Evolutionary conservation across 148 eudicot genomes (phyloP).

Genomic region (Heliamphora exappendiculata): DNA sequence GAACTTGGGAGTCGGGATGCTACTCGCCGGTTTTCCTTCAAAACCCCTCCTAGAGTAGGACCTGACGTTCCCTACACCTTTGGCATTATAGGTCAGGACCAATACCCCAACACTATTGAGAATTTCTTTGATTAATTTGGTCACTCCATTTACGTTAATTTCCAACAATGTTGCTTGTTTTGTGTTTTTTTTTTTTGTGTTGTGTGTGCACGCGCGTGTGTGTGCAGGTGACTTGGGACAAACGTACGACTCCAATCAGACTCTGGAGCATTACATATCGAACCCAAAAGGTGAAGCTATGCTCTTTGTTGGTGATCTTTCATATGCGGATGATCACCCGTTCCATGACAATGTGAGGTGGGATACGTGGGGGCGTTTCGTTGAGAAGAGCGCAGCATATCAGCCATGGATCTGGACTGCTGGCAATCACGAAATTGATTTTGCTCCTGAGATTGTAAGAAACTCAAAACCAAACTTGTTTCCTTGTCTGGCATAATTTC

Average conservation of each 20-base stretch:
- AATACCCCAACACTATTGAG: too few relatives aligned
- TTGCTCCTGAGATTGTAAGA: constrained; percentile 51
- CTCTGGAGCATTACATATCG: constrained; percentile 32
- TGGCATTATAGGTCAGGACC: constrained; percentile 35
- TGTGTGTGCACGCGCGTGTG: not conserved
- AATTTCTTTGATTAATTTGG: not conserved
- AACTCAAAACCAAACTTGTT: not conserved
- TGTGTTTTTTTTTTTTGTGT: not conserved
- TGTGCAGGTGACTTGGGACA: constrained; percentile 45
- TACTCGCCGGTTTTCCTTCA: constrained; percentile 30
- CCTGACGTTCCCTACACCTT: constrained; percentile 45
- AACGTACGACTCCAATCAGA: constrained; percentile 37
- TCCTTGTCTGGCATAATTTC: not conserved
- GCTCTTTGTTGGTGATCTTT: constrained; percentile 40
- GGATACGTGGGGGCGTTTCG: constrained; percentile 61
- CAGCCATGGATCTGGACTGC: constrained; percentile 77
- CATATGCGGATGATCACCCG: constrained; percentile 36
- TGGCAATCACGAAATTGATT: constrained; percentile 60
- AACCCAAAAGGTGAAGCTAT: constrained; percentile 33
- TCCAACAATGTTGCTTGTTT: not conserved
- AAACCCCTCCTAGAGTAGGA: constrained; percentile 35
- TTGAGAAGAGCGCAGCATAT: constrained; percentile 49
- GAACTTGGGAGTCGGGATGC: constrained; percentile 26
- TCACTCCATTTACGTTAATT: not conserved
- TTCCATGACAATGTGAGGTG: constrained; percentile 45